These are phyloP conservation scores for Boletales sp. DNA, from an alignment of 768 basidiomycete genomes.

Conservation along the genomic window DNA sequence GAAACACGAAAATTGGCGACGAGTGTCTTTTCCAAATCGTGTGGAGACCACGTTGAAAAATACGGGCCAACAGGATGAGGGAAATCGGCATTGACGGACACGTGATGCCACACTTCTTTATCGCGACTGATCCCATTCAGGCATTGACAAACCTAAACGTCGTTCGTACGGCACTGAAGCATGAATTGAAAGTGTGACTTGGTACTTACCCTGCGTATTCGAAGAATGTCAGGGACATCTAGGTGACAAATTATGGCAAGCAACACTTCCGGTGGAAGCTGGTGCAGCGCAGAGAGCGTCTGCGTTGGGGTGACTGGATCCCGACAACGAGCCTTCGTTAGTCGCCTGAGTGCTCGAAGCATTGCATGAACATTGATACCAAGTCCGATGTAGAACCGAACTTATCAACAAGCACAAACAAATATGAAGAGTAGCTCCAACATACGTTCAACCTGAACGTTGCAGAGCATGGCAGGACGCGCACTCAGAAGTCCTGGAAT, in stretches of 20 bases:
- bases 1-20: constrained; percentile 9
- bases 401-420: not conserved
- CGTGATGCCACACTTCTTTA: constrained; percentile 13
- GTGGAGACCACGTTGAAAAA: constrained; percentile 4
- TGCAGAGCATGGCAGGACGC: constrained; percentile 17
- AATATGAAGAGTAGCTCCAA: not conserved
- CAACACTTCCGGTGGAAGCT: constrained; percentile 14
- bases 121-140: not conserved
- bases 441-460: not conserved
- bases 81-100: constrained; percentile 12
- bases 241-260: constrained; percentile 10
- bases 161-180: not conserved
- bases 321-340: too few relatives aligned
- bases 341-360: too few relatives aligned
- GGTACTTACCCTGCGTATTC: constrained; percentile 14
- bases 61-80: constrained; percentile 17
- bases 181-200: not conserved
- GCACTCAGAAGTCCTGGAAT: constrained; percentile 13
- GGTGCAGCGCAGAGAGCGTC: too few relatives aligned
- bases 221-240: constrained; percentile 14
- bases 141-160: not conserved
- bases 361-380: too few relatives aligned
- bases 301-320: too few relatives aligned
- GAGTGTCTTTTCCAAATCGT: constrained; percentile 11
- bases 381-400: not conserved